phyloP scores from a whole-genome alignment of 2,329 filamentous ascomycete species.

The Trichoderma sp. region DNA sequence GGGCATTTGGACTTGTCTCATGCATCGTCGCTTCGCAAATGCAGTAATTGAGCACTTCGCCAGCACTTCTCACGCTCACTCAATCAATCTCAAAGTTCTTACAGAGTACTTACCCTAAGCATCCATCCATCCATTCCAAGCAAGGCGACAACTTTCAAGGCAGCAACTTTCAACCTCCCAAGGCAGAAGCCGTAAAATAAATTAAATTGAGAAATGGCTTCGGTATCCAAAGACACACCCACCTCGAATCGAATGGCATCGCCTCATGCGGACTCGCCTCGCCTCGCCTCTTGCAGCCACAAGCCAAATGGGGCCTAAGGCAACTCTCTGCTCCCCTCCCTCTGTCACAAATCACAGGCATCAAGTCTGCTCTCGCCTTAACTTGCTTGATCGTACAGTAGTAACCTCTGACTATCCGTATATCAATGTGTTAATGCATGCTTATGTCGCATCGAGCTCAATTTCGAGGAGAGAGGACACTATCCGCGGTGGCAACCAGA shows the following conservation, averaged over 20 bases:
- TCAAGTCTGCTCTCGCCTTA: neutral
- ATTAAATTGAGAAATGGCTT: neutral
- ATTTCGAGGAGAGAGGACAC: neutral
- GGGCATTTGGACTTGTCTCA: slow-evolving; percentile 1
- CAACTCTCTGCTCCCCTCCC: neutral
- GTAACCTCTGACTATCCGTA: neutral
- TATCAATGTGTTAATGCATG: neutral
- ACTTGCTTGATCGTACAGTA: neutral
- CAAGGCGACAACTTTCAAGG: neutral
- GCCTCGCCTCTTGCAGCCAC: neutral
- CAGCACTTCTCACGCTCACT: neutral
- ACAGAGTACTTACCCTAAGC: neutral
- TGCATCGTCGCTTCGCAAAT: neutral
- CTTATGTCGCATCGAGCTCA: neutral
- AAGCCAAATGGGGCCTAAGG: neutral
- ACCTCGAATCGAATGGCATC: neutral
- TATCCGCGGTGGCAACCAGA: neutral
- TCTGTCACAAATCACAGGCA: neutral
- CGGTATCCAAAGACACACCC: neutral
- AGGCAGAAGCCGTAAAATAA: neutral
- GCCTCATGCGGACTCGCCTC: neutral
- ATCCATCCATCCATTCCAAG: neutral
- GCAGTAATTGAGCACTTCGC: neutral
- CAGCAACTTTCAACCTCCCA: neutral
- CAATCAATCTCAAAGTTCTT: neutral